Evolutionary conservation across 192 early-diverging fungal species (phyloP).

Genomic region (Rhizophagus clarus): DNA sequence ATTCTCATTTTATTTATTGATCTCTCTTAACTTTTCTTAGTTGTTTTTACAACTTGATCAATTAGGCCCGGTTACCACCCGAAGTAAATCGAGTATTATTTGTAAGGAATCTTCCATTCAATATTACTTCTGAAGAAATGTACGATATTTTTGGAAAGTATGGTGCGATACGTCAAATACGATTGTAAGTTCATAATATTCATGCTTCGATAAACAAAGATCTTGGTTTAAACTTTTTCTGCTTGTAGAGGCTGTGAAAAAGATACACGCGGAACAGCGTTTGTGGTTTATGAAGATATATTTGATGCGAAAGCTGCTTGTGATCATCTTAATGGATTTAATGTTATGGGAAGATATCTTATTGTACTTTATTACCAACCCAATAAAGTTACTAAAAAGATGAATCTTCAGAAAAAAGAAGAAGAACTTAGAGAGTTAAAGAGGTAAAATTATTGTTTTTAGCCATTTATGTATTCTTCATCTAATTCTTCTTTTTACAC

Average conservation of each 20-base stretch:
- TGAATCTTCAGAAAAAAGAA: slow-evolving; percentile 78
- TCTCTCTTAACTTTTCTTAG: not conserved
- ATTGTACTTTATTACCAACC: slow-evolving; percentile 92
- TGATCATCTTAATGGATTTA: slow-evolving; percentile 95
- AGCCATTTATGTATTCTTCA: not conserved
- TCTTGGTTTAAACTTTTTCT: slow-evolving; percentile 23
- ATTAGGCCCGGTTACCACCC: slow-evolving; percentile 76
- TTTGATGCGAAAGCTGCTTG: slow-evolving; percentile 97
- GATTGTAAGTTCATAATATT: slow-evolving; percentile 49
- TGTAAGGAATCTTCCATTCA: slow-evolving; percentile 93
- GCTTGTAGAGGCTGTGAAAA: slow-evolving; percentile 62
- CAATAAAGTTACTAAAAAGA: slow-evolving; percentile 76
- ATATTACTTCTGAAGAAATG: slow-evolving; percentile 95
- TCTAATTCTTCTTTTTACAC: not conserved
- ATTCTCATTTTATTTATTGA: not conserved
- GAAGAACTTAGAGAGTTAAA: slow-evolving; percentile 72
- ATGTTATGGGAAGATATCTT: slow-evolving; percentile 92
- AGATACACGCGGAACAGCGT: slow-evolving; percentile 93
- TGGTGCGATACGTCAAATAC: slow-evolving; percentile 92
- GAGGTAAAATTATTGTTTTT: slow-evolving; percentile 48
- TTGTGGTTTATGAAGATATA: slow-evolving; percentile 98
- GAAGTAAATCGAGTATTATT: slow-evolving; percentile 95
- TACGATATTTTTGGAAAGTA: slow-evolving; percentile 99
- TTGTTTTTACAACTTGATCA: not conserved
- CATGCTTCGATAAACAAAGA: not conserved